Base-by-base conservation (phyloP, 176 grass and related monocot species). In the Avena eriantha region DNA sequence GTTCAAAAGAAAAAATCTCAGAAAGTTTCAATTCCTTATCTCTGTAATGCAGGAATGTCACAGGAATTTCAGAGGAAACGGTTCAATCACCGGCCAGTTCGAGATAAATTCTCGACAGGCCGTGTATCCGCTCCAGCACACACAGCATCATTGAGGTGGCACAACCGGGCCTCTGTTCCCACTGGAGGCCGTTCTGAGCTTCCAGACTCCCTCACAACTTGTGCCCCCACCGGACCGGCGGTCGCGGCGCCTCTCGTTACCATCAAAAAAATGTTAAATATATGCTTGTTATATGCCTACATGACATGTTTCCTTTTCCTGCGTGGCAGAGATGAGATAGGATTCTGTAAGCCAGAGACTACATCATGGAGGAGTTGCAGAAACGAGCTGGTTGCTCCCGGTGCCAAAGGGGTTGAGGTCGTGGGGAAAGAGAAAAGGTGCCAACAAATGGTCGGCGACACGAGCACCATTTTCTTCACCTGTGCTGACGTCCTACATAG, bases 251-350 rank as follows among this genome's bases (percentile, higher is more conserved):
- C 16, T 7, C 54, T 7, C 63, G 23, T 36, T 22, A 21, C 18
- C n/a, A 47, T 34, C 55, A 2, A 83, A 46, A 12, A 66, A 69
- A 48, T 2, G 33, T 7, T 53, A 53, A 17, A 22, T 56, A 22
- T 56, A 4, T 46, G 24, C 29, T 29, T 55, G 29, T 29, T 53
- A 53, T 36, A 66, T 46, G 29, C 45, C 7, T 74, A 23, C 36
- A 73, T 70, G 72, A 39, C 51, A 77, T 47, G 15, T 17, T 67
- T 29, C 39, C 55, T 83, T 18, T 49, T 63, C 50, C 73, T 29
- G 26, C 46, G 61, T 57, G 9, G 56, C 88, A 95, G 90, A 83
- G 86, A 88, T 3, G 93, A 91, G 86, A 87, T 66, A 56, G 88
- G 86, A 9, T 95, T 91, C 47, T 95, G 91, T 55, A 93, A 77